phyloP scores from a whole-genome alignment of 176 grass and related monocot species.

The Aegilops bicornis region DNA sequence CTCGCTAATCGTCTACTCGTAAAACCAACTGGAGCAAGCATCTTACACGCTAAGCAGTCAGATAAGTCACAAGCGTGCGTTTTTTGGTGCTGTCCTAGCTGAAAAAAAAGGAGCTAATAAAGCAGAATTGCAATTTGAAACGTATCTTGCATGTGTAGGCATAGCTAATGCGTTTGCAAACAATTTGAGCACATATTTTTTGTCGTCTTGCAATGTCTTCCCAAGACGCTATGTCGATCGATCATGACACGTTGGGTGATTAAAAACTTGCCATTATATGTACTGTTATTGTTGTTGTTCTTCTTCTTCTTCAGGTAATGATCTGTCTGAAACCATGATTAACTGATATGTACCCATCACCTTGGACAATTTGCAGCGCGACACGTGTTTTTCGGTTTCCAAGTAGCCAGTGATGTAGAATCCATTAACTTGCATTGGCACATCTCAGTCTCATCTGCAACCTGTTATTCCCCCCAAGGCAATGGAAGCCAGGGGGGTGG shows the following conservation, averaged over 20 bases:
- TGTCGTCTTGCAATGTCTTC: neutral
- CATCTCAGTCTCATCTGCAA: neutral
- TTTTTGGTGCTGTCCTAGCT: neutral
- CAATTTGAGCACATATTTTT: neutral
- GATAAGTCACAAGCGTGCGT: neutral
- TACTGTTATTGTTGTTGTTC: too few relatives aligned
- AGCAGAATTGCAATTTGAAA: slow-evolving; percentile 19
- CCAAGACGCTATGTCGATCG: neutral
- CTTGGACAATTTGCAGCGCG: neutral
- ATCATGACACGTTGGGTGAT: neutral
- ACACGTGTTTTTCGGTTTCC: slow-evolving; percentile 12
- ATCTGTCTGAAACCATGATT: neutral
- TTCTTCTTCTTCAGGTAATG: neutral
- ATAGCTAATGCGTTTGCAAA: neutral
- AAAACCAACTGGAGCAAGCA: slow-evolving; percentile 22
- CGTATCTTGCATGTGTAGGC: neutral
- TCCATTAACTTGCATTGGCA: slow-evolving; percentile 20
- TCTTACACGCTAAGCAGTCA: slow-evolving; percentile 8
- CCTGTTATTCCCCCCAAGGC: slow-evolving; percentile 25
- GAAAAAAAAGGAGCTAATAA: slow-evolving; percentile 27
- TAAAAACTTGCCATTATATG: neutral
- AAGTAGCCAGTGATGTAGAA: slow-evolving; percentile 37
- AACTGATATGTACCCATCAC: neutral
- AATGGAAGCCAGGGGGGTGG: slow-evolving; percentile 11
- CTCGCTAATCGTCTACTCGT: slow-evolving; percentile 15